Conservation (phyloP, 306 rosid species). For the Vigna hirtella region DNA sequence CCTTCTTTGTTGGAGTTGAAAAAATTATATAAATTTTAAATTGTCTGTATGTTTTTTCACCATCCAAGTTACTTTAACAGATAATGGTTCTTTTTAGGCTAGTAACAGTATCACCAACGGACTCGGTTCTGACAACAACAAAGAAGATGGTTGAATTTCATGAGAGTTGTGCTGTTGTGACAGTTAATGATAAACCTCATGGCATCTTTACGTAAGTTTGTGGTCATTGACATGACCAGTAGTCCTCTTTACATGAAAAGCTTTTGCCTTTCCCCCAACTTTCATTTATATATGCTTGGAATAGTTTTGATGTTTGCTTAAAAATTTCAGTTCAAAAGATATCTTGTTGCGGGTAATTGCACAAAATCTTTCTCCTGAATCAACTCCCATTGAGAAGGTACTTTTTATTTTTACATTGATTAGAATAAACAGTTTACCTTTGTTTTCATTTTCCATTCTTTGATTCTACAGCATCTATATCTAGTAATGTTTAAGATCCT, state of each 20-base stretch:
- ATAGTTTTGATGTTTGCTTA: conserved; percentile 27
- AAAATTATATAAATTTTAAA: conserved; percentile 2
- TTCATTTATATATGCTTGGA: conserved; percentile 13
- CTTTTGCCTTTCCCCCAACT: not conserved
- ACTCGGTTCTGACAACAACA: conserved; percentile 73
- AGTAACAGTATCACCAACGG: conserved; percentile 78
- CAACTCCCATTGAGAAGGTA: conserved; percentile 95
- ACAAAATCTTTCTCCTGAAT: conserved; percentile 80
- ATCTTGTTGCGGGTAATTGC: conserved; percentile 92
- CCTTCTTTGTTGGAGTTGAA: conserved; percentile 52
- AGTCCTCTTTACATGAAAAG: conserved; percentile 1
- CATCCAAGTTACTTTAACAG: conserved; percentile 47
- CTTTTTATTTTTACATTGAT: conserved; percentile 34
- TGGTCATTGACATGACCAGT: conserved; percentile 17
- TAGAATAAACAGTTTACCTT: not conserved
- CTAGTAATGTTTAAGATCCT: conserved; percentile 18
- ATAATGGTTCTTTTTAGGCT: conserved; percentile 62
- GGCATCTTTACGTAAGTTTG: conserved; percentile 94
- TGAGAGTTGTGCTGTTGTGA: conserved; percentile 84
- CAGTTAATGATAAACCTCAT: conserved; percentile 74
- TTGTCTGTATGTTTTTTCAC: conserved; percentile 36
- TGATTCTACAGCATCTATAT: conserved; percentile 39
- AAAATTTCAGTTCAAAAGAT: conserved; percentile 82
- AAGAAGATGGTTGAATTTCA: conserved; percentile 93
- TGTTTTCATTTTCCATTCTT: conserved; percentile 22